A percentile compares a stretch with the other conserved stretches of the same genome.
phyloP scores from a whole-genome alignment of 1,139 yeast species.

The Candida neerlandica region DNA sequence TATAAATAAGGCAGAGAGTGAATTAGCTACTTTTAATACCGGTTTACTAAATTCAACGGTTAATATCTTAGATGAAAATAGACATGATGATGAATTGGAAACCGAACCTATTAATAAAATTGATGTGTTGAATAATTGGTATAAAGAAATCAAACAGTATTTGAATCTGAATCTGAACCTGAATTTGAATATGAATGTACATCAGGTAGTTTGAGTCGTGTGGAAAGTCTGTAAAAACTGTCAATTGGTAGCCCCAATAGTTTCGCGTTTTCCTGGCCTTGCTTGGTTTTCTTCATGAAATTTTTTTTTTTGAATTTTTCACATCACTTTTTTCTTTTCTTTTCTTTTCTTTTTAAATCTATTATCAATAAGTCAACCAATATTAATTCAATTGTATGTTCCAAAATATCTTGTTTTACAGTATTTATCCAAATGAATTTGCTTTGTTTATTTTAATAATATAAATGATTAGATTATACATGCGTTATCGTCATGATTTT shows the following conservation, averaged over 20 bases:
- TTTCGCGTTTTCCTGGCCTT: too few relatives aligned
- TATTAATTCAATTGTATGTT: too few relatives aligned
- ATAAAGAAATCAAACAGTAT: background rate
- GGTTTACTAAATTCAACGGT: conserved; percentile 15
- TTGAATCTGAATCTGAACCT: background rate
- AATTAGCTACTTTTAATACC: conserved; percentile 16
- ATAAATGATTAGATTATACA: conserved; percentile 5
- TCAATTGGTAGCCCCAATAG: too few relatives aligned
- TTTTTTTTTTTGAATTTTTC: background rate
- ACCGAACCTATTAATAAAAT: conserved; percentile 8
- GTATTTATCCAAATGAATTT: too few relatives aligned
- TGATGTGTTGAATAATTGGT: conserved; percentile 6
- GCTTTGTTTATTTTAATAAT: background rate
- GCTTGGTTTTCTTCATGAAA: too few relatives aligned
- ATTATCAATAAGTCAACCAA: too few relatives aligned
- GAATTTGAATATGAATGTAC: background rate
- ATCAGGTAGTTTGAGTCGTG: background rate
- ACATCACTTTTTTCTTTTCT: background rate
- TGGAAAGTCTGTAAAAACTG: too few relatives aligned
- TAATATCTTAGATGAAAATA: conserved; percentile 6
- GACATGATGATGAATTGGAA: conserved; percentile 6
- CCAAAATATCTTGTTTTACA: too few relatives aligned
- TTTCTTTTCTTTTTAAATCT: background rate
- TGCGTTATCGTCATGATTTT: conserved; percentile 8
- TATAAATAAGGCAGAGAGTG: conserved; percentile 8